phyloP scores from a whole-genome alignment of 2,329 filamentous ascomycete species.

The Clarireedia hainanense region DNA sequence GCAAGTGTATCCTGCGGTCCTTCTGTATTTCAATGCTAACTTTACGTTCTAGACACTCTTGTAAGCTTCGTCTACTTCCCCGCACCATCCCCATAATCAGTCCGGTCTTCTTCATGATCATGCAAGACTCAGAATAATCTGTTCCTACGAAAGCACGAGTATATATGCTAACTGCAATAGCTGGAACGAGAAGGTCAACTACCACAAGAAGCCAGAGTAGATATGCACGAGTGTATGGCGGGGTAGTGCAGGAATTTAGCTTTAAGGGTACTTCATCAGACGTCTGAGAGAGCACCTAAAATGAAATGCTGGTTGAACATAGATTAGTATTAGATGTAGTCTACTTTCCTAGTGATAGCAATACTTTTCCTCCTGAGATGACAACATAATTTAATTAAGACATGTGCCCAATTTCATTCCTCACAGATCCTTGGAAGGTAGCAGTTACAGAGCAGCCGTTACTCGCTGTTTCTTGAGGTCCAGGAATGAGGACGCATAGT shows the following conservation, averaged over 20 bases:
- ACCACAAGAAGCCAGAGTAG: slow-evolving; percentile 58
- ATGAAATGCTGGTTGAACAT: slow-evolving; percentile 1
- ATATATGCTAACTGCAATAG: slow-evolving; percentile 35
- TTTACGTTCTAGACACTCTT: slow-evolving; percentile 49
- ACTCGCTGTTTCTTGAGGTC: slow-evolving; percentile 37
- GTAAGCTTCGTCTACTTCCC: slow-evolving; percentile 39
- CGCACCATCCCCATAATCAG: background rate
- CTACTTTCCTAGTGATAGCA: slow-evolving; percentile 6
- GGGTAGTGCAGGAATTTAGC: background rate
- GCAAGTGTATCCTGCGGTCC: slow-evolving; percentile 36
- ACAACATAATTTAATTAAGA: background rate
- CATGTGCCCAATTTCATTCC: background rate
- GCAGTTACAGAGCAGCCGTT: slow-evolving; percentile 7
- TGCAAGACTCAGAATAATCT: no score
- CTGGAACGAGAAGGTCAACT: slow-evolving; percentile 96
- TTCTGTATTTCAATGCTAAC: slow-evolving; percentile 9
- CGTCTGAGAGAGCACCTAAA: background rate
- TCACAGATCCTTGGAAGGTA: no score
- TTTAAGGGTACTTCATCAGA: background rate
- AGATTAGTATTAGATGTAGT: slow-evolving; percentile 10
- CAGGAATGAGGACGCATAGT: slow-evolving; percentile 46
- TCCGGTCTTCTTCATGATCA: no score
- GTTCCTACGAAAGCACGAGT: background rate
- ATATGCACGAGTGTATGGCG: background rate
- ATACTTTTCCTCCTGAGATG: background rate